Base-by-base conservation (phyloP, 2,329 filamentous ascomycete species). In the Hypoxylon sp. region DNA sequence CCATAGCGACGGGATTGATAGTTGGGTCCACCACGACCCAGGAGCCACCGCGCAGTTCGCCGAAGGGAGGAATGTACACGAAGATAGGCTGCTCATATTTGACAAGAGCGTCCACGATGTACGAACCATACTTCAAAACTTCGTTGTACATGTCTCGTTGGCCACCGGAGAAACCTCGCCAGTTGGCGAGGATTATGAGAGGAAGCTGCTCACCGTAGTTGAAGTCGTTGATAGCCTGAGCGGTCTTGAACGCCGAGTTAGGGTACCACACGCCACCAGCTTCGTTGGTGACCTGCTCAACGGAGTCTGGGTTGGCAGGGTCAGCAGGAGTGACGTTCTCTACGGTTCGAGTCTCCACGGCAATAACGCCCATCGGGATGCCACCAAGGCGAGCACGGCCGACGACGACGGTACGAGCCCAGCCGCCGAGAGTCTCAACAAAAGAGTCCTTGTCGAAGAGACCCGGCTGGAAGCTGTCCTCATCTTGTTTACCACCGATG, bases 81-180 rank as follows among this genome's bases (percentile, higher is more conserved):
- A 99, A 99, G 81, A 99, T 90, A 58, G 96, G 96, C 85, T 99
- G 96, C 85, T 99, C 93, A 78, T 93, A 99, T 83, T 97, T 97
- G 85, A 97, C 93, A 49, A 99, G 90, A 58, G 95, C 95, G 76
- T 99, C 96, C 72, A 99, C 96, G 77, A 99, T 99, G 87, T 96
- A 98, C 16, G 95, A 97, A 77, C 96, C 96, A 77, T 99, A 99
- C 86, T 99, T 99, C 81, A 99, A 89, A 14, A 99, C 96, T 83
- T 99, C 96, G 83, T 98, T 97, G 89, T 96, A 99, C 96, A 99
- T 99, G 82, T 99, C 96, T 73, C 95, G 93, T 83, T 99, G 96
- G 70, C 96, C 96, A 84, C 96, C 96, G 72, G 96, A 99, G 93
- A 99, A 99, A 85, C 96, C 96, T 89, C 96, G 91, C 96, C 96